Conservation (phyloP, 345 rosid genomes). For the Barbarea vulgaris region DNA sequence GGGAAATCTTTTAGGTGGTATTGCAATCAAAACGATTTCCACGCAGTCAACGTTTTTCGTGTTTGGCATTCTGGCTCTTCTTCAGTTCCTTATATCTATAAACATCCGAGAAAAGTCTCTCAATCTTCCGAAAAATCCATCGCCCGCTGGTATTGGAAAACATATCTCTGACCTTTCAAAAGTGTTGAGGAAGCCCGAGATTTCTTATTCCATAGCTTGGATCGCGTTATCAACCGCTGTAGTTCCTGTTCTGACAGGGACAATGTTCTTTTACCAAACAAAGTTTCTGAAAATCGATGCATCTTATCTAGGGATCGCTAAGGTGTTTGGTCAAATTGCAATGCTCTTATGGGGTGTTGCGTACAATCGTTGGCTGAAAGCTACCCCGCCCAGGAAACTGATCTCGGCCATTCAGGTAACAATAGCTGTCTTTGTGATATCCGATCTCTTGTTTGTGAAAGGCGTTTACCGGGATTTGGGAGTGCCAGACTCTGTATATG, state of each 20-base stretch:
- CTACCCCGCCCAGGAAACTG: constrained; percentile 62
- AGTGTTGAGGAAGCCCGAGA: constrained; percentile 64
- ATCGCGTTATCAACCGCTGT: constrained; percentile 72
- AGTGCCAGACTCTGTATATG: constrained; percentile 61
- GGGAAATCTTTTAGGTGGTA: constrained; percentile 80
- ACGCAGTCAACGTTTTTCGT: constrained; percentile 58
- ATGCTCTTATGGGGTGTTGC: constrained; percentile 81
- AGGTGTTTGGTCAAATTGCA: constrained; percentile 81
- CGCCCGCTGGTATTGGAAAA: constrained; percentile 54
- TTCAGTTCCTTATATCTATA: constrained; percentile 69
- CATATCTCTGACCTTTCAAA: constrained; percentile 63
- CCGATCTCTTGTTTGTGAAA: constrained; percentile 71
- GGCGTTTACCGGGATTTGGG: constrained; percentile 66
- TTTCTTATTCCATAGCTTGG: constrained; percentile 70
- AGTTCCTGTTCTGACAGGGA: constrained; percentile 80
- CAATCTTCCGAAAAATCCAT: constrained; percentile 57
- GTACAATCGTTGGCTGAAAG: constrained; percentile 59
- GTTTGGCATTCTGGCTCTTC: constrained; percentile 51
- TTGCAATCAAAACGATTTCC: constrained; percentile 54
- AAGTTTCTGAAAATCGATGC: constrained; percentile 58
- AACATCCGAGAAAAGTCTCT: constrained; percentile 60
- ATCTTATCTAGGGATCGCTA: constrained; percentile 70
- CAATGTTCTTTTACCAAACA: constrained; percentile 95
- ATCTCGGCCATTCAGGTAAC: constrained; percentile 65
- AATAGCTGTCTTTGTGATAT: constrained; percentile 65